Evolutionary conservation across 2,329 filamentous ascomycete species (phyloP), one percentile per base, ranked within the genome.

Genomic region (Fusarium bactridioides): DNA sequence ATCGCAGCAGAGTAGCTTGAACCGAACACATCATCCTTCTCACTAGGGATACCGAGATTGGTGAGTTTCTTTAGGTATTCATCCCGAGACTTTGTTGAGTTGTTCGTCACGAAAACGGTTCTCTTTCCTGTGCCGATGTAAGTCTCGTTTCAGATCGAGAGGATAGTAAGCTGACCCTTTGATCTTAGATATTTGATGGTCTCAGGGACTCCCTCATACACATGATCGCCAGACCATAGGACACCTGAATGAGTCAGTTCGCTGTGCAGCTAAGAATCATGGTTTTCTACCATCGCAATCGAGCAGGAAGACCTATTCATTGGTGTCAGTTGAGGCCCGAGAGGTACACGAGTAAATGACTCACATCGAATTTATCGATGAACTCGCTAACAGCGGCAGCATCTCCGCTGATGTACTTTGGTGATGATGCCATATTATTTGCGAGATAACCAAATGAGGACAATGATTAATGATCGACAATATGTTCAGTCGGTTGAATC

Each of bases 51-150:
- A 51, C 92, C 93, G 80, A 98, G 88, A 60, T 85, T 85, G 51
- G 92, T 90, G 67, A 99, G 91, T 80, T 98, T 99, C 85, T 95
- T 94, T 81, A 93, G 92, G 83, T 99, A 99, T 80, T 98, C 94
- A 55, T 89, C 86, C 63, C 96, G 92, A 16, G 95, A 97, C 82
- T 99, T 99, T 64, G 96, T 98, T 79, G 94, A 98, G 85, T 99
- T 99, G 85, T 99, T 99, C 44, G 96, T 99, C 58, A 99, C 96
- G 80, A 99, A 99, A 61, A 99, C 91, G 38, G 96, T 88, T 80
- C 92, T 92, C 83, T 99, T 99, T 79, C 94, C 95, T 96, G 59
- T 27, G 8, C 19, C 13, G 25, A 44, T 62, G 60, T 74, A 33
- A 74, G 61, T 38, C 18, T 57, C 44, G 35, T 29, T 58, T 70